These are phyloP conservation scores for Besnoitia besnoiti DNA, from an alignment of 169 alveolate species.

Conservation along the genomic window DNA sequence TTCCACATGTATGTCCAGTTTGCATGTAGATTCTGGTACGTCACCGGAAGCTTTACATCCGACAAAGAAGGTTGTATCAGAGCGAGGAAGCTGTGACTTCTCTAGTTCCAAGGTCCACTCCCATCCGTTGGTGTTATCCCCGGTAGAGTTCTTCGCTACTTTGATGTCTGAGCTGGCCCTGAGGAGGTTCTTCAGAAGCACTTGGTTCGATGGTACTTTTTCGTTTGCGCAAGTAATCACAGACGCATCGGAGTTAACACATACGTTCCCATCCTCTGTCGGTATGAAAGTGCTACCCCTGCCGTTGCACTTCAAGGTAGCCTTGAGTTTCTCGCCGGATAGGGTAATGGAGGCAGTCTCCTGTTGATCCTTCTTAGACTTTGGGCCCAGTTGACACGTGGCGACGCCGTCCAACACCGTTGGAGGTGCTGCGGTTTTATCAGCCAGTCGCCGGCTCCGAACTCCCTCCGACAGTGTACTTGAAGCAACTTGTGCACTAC, in stretches of 20 bases:
- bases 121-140: background rate
- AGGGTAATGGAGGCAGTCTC: too few relatives aligned
- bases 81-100: background rate
- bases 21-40: background rate
- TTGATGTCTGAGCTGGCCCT: background rate
- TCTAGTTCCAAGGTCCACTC: background rate
- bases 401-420: too few relatives aligned
- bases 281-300: background rate
- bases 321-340: background rate
- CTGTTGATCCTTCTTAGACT: too few relatives aligned
- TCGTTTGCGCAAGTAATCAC: too few relatives aligned
- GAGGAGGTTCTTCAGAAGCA: background rate
- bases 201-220: background rate
- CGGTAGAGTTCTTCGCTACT: too few relatives aligned
- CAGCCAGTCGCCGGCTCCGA: too few relatives aligned
- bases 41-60: background rate
- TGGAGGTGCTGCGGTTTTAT: too few relatives aligned
- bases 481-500: too few relatives aligned
- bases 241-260: too few relatives aligned
- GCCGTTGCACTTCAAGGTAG: background rate
- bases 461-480: too few relatives aligned
- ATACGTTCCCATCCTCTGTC: background rate
- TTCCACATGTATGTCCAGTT: background rate
- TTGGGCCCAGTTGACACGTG: too few relatives aligned
- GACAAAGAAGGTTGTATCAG: background rate